Conservation (phyloP, 257 asterid genomes). For the Leonotis leonurus region DNA sequence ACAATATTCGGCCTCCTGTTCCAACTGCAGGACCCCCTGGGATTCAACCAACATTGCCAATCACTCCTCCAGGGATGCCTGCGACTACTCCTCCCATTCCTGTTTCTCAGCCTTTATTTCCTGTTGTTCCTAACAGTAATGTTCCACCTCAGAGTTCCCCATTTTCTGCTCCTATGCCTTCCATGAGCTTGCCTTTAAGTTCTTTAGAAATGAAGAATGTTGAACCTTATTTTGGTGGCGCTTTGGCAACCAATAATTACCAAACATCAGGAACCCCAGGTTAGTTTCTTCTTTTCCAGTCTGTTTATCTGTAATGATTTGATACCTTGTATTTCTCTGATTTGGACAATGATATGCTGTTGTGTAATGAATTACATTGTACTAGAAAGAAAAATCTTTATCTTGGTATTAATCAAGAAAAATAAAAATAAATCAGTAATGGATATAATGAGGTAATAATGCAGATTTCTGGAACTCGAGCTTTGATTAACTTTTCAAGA, state of each 20-base stretch:
- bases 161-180: conserved; percentile 39
- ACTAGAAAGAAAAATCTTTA: not conserved
- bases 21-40: conserved; percentile 43
- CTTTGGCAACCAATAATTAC: conserved; percentile 7
- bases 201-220: conserved; percentile 11
- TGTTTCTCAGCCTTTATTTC: conserved; percentile 19
- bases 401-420: not conserved
- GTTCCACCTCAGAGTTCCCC: conserved; percentile 42
- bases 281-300: conserved; percentile 12
- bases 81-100: conserved; percentile 43
- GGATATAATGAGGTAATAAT: not conserved
- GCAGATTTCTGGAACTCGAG: not conserved
- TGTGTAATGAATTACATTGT: not conserved
- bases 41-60: conserved; percentile 37
- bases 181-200: conserved; percentile 31
- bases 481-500: not conserved
- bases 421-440: not conserved
- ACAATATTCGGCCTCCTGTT: conserved; percentile 48
- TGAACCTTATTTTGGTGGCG: conserved; percentile 8
- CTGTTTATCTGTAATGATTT: not conserved
- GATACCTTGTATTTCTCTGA: not conserved
- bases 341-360: not conserved
- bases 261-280: conserved; percentile 38
- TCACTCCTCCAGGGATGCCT: conserved; percentile 69
- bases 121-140: conserved; percentile 43